Conservation (phyloP, 2,329 filamentous ascomycete species). For the Emericellopsis cladophorae region DNA sequence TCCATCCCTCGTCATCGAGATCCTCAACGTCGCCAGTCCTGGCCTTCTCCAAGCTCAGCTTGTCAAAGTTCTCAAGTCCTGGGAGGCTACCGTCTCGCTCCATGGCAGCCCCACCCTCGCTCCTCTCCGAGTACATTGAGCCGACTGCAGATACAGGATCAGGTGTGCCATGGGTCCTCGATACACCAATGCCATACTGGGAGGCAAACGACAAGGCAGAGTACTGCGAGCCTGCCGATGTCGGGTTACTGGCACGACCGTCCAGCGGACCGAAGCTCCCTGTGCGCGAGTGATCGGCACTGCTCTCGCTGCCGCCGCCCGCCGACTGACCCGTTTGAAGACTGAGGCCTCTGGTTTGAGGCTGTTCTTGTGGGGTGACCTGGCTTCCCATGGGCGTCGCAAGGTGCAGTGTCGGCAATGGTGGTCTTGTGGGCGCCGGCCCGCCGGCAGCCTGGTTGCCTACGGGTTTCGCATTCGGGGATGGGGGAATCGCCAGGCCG, state of each 20-base stretch:
- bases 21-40: conserved; percentile 84
- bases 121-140: conserved; percentile 70
- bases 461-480: conserved; percentile 69
- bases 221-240: conserved; percentile 78
- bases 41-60: conserved; percentile 70
- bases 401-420: conserved; percentile 69
- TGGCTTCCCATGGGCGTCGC: conserved; percentile 81
- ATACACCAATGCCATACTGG: conserved; percentile 54
- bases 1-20: conserved; percentile 89
- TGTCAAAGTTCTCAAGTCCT: conserved; percentile 65
- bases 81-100: conserved; percentile 74
- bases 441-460: conserved; percentile 29
- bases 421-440: conserved; percentile 27
- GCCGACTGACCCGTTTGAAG: conserved; percentile 51
- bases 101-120: conserved; percentile 64
- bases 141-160: conserved; percentile 84
- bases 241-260: conserved; percentile 66
- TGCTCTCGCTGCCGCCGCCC: conserved; percentile 68
- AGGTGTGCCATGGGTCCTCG: conserved; percentile 53
- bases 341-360: conserved; percentile 30
- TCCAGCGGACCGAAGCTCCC: conserved; percentile 73
- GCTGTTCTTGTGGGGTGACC: conserved; percentile 57
- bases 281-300: conserved; percentile 65
- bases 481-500: conserved; percentile 81
- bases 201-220: conserved; percentile 72